A percentile compares a stretch with the other conserved stretches of the same genome.
Conservation (phyloP, 768 basidiomycete species). For the Naganishia kalamii region DNA sequence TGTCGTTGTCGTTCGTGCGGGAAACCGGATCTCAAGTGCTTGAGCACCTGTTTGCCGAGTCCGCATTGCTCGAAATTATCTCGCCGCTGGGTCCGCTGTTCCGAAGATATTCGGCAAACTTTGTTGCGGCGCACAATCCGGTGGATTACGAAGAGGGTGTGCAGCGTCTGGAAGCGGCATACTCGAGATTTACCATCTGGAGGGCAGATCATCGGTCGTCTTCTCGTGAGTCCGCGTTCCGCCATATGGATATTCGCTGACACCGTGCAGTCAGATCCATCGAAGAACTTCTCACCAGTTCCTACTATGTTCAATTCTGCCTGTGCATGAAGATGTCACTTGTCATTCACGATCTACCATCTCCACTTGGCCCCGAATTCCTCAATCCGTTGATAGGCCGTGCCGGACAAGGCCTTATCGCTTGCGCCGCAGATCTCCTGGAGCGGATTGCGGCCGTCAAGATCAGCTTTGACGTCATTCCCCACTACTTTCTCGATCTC, state of each 20-base stretch:
- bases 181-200: not conserved
- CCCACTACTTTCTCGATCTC: not conserved
- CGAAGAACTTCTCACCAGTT: not conserved
- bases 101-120: not conserved
- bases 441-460: not conserved
- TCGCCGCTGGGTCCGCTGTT: not conserved
- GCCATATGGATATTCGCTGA: no score
- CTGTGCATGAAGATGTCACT: constrained; percentile 4
- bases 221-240: not conserved
- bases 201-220: constrained; percentile 6
- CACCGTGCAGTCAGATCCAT: not conserved
- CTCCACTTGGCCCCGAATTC: not conserved
- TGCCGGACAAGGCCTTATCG: not conserved
- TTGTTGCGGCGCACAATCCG: not conserved
- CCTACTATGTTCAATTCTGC: constrained; percentile 10
- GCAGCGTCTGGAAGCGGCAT: not conserved
- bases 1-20: not conserved
- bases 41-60: not conserved
- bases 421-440: not conserved
- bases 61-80: not conserved
- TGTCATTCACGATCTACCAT: not conserved
- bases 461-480: constrained; percentile 3
- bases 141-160: not conserved
- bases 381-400: not conserved
- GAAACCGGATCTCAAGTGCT: not conserved